Percentiles rank a stretch among this genome's conserved stretches.
Evolutionary conservation across 2,329 filamentous ascomycete species (phyloP).

Genomic region (Pseudomassariella vexata): DNA sequence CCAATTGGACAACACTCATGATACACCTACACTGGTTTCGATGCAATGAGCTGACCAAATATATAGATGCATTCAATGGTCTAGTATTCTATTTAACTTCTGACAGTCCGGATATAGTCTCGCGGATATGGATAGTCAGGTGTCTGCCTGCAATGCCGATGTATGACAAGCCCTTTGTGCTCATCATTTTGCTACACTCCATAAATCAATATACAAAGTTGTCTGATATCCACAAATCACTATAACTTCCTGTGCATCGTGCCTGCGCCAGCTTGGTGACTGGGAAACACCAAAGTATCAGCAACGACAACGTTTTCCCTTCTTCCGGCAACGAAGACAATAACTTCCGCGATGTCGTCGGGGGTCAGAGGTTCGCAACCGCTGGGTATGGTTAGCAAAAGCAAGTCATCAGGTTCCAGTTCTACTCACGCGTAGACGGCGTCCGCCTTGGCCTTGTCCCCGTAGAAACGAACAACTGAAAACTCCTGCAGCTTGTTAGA

Average conservation of each 20-base stretch:
- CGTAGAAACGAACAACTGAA: slow-evolving; percentile 68
- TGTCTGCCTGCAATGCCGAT: too few relatives aligned
- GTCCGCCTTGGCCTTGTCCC: slow-evolving; percentile 73
- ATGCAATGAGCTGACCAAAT: too few relatives aligned
- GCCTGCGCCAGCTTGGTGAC: slow-evolving; percentile 55
- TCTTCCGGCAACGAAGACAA: slow-evolving; percentile 71
- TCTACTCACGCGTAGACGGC: slow-evolving; percentile 55
- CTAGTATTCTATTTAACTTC: too few relatives aligned
- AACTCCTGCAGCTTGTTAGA: slow-evolving; percentile 46
- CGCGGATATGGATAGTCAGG: too few relatives aligned
- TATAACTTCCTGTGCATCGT: slow-evolving; percentile 21
- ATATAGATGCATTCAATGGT: too few relatives aligned
- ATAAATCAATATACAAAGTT: slow-evolving; percentile 10
- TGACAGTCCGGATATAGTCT: too few relatives aligned
- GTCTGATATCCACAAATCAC: background rate
- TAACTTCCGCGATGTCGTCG: slow-evolving; percentile 72
- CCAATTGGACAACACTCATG: slow-evolving; percentile 4
- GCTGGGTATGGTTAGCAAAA: slow-evolving; percentile 15
- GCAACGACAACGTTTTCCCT: slow-evolving; percentile 78
- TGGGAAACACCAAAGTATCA: slow-evolving; percentile 70
- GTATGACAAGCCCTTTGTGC: background rate
- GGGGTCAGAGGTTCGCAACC: slow-evolving; percentile 61
- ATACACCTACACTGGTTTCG: too few relatives aligned
- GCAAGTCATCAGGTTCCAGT: background rate
- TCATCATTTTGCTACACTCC: slow-evolving; percentile 3